These are phyloP conservation scores for Gossypium turneri DNA, from an alignment of 345 rosid species.

Conservation along the genomic window DNA sequence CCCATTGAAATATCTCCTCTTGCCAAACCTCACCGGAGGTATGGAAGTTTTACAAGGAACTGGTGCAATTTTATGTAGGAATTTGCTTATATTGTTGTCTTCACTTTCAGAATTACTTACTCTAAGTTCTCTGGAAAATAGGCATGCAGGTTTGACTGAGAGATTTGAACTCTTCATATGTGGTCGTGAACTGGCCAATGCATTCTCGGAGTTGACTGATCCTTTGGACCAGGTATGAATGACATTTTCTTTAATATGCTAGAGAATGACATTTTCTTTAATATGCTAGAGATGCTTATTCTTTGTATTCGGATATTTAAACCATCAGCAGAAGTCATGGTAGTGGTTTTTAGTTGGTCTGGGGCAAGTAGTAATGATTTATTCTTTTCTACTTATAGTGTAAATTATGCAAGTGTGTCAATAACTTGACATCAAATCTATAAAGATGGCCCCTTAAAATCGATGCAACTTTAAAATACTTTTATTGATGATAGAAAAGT, in stretches of 20 bases:
- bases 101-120: slow-evolving; percentile 1
- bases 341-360: slow-evolving; percentile 3
- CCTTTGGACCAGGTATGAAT: slow-evolving; percentile 81
- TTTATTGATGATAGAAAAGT: background rate
- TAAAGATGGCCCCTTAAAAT: background rate
- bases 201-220: slow-evolving; percentile 93
- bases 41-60: slow-evolving; percentile 16
- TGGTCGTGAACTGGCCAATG: slow-evolving; percentile 95
- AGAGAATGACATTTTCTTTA: background rate
- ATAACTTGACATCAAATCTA: background rate
- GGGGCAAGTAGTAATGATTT: background rate
- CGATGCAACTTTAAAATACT: background rate
- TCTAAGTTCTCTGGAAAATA: slow-evolving; percentile 21
- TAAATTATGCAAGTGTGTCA: background rate
- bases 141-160: slow-evolving; percentile 74
- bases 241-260: background rate
- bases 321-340: background rate
- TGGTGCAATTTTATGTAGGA: background rate
- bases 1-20: slow-evolving; percentile 93
- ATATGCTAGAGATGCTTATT: background rate
- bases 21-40: slow-evolving; percentile 91
- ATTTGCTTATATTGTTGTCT: background rate
- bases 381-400: background rate
- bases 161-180: slow-evolving; percentile 95
- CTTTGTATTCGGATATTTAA: background rate